Evolutionary conservation across 345 rosid genomes (phyloP).

Genomic region (Linum trigynum): DNA sequence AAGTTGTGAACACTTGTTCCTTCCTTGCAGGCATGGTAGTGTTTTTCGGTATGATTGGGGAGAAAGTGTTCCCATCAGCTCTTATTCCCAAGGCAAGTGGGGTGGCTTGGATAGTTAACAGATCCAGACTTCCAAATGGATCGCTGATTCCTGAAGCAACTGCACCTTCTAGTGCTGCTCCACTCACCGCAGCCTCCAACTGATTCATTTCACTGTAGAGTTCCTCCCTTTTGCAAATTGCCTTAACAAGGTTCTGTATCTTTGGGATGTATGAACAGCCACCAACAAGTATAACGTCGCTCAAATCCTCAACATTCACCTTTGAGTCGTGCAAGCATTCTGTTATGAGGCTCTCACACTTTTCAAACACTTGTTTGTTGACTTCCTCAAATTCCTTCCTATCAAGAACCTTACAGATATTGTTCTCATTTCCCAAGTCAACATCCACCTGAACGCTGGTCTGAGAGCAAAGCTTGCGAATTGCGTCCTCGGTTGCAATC

Average conservation of each 20-base stretch:
- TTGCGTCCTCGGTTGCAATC: conserved; percentile 65
- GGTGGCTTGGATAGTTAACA: conserved; percentile 71
- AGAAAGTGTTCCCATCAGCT: conserved; percentile 46
- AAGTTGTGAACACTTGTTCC: conserved; percentile 60
- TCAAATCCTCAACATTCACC: conserved; percentile 43
- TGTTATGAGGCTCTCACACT: conserved; percentile 44
- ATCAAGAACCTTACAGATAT: conserved; percentile 36
- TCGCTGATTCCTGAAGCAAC: conserved; percentile 75
- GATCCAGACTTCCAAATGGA: conserved; percentile 74
- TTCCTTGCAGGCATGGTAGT: conserved; percentile 72
- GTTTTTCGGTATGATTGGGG: conserved; percentile 57
- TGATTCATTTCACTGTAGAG: conserved; percentile 47
- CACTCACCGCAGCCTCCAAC: conserved; percentile 70
- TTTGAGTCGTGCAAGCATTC: conserved; percentile 68
- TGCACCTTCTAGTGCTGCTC: conserved; percentile 88
- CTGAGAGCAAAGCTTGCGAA: conserved; percentile 50
- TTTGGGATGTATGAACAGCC: conserved; percentile 71
- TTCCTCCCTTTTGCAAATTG: conserved; percentile 44
- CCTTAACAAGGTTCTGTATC: conserved; percentile 35
- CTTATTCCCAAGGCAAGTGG: conserved; percentile 59
- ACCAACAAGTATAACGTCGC: conserved; percentile 70
- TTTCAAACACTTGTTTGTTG: conserved; percentile 48
- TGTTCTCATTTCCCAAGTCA: conserved; percentile 55
- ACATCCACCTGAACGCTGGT: conserved; percentile 43
- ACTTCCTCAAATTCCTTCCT: conserved; percentile 66